phyloP scores from a whole-genome alignment of 225 moss, liverwort and hornwort species.

The Pseudoscleropodium purum region DNA sequence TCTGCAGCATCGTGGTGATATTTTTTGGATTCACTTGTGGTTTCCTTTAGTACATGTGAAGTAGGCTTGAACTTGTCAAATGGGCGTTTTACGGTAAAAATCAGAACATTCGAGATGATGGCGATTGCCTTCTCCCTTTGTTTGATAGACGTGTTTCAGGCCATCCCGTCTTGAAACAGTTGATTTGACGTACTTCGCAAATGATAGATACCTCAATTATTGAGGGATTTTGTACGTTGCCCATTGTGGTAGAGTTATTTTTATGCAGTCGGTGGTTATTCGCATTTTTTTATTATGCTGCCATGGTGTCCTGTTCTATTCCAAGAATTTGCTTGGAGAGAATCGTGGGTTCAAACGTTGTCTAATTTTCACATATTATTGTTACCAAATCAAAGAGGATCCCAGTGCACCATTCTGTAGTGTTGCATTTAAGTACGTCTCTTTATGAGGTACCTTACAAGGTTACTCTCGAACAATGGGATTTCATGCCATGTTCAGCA shows the following conservation, averaged over 20 bases:
- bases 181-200: not conserved
- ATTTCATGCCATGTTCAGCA: not conserved
- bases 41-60: not conserved
- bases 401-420: no score
- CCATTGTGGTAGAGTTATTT: not conserved
- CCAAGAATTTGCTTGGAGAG: not conserved
- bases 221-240: not conserved
- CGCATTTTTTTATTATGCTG: not conserved
- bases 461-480: not conserved
- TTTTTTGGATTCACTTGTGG: constrained; percentile 5
- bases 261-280: not conserved
- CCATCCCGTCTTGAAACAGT: not conserved
- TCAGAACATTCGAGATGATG: not conserved
- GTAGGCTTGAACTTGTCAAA: not conserved
- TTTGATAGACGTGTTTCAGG: not conserved
- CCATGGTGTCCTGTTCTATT: not conserved
- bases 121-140: not conserved
- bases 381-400: not conserved
- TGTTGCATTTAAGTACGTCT: not conserved
- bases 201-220: not conserved
- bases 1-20: constrained; percentile 22
- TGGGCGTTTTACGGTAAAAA: not conserved
- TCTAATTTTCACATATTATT: not conserved
- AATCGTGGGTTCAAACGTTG: not conserved
- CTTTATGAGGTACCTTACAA: not conserved